These are phyloP conservation scores for Vitis hybrid DNA, from an alignment of 177 flowering plant species.

Conservation along the genomic window DNA sequence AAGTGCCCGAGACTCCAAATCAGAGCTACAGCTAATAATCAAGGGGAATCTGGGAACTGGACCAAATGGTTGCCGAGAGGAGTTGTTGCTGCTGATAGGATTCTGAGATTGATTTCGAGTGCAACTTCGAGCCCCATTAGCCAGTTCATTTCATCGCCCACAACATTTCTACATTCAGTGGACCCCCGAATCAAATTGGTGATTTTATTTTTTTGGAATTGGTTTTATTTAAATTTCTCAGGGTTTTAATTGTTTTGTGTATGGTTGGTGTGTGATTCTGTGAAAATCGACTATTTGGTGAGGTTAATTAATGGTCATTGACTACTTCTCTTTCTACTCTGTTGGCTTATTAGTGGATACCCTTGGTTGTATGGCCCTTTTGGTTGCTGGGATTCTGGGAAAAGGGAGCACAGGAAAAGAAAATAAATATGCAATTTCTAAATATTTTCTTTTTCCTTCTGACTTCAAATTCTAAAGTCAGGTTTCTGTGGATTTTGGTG, in stretches of 20 bases:
- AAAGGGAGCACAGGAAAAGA: no score
- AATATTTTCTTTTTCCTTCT: no score
- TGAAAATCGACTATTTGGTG: no score
- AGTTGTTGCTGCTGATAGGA: slow-evolving; percentile 54
- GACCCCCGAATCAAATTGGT: slow-evolving; percentile 96
- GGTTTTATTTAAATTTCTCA: not conserved
- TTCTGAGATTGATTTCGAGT: slow-evolving; percentile 60
- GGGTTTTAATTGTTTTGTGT: not conserved
- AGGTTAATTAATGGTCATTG: no score
- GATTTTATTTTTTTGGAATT: not conserved
- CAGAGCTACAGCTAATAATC: slow-evolving; percentile 23
- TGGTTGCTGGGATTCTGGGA: no score
- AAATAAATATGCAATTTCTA: no score
- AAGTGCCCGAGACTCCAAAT: slow-evolving; percentile 15
- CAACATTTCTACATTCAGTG: slow-evolving; percentile 82
- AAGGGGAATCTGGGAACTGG: slow-evolving; percentile 40
- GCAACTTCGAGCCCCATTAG: slow-evolving; percentile 89
- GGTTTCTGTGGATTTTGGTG: no score
- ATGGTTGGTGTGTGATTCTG: not conserved
- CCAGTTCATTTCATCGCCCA: slow-evolving; percentile 81
- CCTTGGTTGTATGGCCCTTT: no score
- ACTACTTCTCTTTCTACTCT: no score
- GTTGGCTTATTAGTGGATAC: no score
- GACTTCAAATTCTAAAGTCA: no score
- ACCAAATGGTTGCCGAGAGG: slow-evolving; percentile 47